These are phyloP conservation scores for Amylocarpus encephaloides DNA, from an alignment of 2,329 filamentous ascomycete species.

Conservation along the genomic window DNA sequence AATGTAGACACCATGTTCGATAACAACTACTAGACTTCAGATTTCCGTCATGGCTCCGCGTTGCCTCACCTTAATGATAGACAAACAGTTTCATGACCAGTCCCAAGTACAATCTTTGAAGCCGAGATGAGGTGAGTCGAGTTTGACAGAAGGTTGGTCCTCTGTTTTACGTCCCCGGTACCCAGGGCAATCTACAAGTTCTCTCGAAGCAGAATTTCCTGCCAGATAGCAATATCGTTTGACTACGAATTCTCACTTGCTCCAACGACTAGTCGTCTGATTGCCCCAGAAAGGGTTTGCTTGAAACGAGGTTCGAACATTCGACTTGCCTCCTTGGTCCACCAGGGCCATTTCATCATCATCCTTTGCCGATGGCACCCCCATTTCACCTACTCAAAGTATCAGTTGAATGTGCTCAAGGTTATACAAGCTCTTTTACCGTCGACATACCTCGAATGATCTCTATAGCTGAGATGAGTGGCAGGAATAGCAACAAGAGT, in stretches of 20 bases:
- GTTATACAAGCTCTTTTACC: not conserved
- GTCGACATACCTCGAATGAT: conserved; percentile 44
- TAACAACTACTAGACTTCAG: too few relatives aligned
- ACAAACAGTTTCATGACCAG: too few relatives aligned
- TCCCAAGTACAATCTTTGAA: too few relatives aligned
- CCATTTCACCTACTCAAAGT: conserved; percentile 20
- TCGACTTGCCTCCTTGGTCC: conserved; percentile 36
- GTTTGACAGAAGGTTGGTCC: too few relatives aligned
- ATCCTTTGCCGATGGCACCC: conserved; percentile 37
- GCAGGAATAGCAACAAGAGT: conserved; percentile 52
- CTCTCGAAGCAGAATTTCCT: not conserved
- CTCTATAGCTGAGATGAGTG: conserved; percentile 53
- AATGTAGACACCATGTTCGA: too few relatives aligned
- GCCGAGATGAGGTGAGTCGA: too few relatives aligned
- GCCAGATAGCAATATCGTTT: not conserved
- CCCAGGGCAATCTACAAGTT: too few relatives aligned
- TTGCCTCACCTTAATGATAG: too few relatives aligned
- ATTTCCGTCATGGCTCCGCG: too few relatives aligned
- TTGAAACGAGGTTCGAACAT: conserved; percentile 34
- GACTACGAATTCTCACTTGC: not conserved
- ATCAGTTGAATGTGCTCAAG: not conserved
- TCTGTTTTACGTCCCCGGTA: too few relatives aligned
- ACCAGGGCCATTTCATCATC: conserved; percentile 36
- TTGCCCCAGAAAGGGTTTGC: conserved; percentile 39
- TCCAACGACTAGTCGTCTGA: conserved; percentile 3